Percentiles rank a stretch among this genome's conserved stretches.
These are phyloP conservation scores for Cercospora brassicicola DNA, from an alignment of 2,329 filamentous ascomycete species.

Conservation along the genomic window DNA sequence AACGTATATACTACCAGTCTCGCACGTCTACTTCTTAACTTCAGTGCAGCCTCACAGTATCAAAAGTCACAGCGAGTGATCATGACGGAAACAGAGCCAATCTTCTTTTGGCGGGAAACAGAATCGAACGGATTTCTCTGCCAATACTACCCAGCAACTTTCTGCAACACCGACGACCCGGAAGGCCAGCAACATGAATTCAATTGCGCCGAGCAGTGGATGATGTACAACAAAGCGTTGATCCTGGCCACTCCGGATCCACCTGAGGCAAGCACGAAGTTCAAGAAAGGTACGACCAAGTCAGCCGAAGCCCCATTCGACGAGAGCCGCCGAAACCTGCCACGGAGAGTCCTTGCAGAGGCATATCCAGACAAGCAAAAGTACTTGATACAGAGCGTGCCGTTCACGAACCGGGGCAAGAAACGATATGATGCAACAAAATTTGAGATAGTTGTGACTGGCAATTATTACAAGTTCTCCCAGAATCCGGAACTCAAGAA, in stretches of 20 bases:
- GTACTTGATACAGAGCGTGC: slow-evolving; percentile 56
- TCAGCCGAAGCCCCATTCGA: not conserved
- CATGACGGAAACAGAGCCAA: slow-evolving; percentile 17
- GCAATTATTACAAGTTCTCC: slow-evolving; percentile 62
- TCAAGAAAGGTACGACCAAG: not conserved
- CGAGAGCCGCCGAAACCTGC: slow-evolving; percentile 36
- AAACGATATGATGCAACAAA: not conserved
- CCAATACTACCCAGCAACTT: slow-evolving; percentile 60
- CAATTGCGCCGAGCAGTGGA: slow-evolving; percentile 48
- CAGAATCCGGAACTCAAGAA: slow-evolving; percentile 44
- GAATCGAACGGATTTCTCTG: slow-evolving; percentile 58
- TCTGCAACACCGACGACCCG: slow-evolving; percentile 40
- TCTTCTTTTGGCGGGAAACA: slow-evolving; percentile 44
- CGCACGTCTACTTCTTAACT: not conserved
- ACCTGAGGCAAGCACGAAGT: not conserved
- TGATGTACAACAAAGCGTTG: slow-evolving; percentile 49
- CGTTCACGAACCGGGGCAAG: slow-evolving; percentile 50
- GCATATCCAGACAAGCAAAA: slow-evolving; percentile 52
- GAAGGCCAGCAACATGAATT: slow-evolving; percentile 31
- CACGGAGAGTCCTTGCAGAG: slow-evolving; percentile 53
- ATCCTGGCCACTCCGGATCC: not conserved
- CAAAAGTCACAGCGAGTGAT: not conserved
- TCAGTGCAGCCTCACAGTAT: not conserved
- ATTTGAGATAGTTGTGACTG: slow-evolving; percentile 55
- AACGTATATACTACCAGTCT: not conserved